phyloP scores from a whole-genome alignment of 2,329 filamentous ascomycete species.

The Hypomyces perniciosus region DNA sequence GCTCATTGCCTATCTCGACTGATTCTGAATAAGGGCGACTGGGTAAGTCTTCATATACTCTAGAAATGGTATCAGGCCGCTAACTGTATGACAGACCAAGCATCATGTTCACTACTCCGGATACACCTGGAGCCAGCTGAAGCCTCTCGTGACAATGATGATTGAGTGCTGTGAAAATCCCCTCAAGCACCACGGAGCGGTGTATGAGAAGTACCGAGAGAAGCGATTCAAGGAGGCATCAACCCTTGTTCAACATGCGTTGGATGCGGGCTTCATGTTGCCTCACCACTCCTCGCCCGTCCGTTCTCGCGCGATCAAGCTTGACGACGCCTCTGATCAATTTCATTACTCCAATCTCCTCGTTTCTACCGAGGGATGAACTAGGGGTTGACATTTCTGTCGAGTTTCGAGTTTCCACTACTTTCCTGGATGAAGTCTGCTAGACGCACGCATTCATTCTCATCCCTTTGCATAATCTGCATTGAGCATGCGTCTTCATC shows the following conservation, averaged over 20 bases:
- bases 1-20: slow-evolving; percentile 86
- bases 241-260: slow-evolving; percentile 68
- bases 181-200: slow-evolving; percentile 72
- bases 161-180: slow-evolving; percentile 83
- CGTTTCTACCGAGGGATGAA: slow-evolving; percentile 27
- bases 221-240: slow-evolving; percentile 83
- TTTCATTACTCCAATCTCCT: slow-evolving; percentile 24
- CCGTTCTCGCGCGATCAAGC: slow-evolving; percentile 17
- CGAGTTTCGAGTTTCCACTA: no score
- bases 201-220: slow-evolving; percentile 89
- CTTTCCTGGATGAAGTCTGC: no score
- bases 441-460: no score
- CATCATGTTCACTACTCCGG: slow-evolving; percentile 89
- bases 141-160: slow-evolving; percentile 69
- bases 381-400: no score
- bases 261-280: slow-evolving; percentile 55
- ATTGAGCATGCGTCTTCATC: no score
- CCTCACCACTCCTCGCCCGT: slow-evolving; percentile 37
- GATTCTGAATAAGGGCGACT: slow-evolving; percentile 85
- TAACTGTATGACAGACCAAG: slow-evolving; percentile 49
- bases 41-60: slow-evolving; percentile 56
- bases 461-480: no score
- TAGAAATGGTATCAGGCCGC: slow-evolving; percentile 13
- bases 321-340: slow-evolving; percentile 15
- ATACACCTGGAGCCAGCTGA: slow-evolving; percentile 82